Base-by-base conservation (phyloP, 148 eudicot species). In the Rheum nobile region DNA sequence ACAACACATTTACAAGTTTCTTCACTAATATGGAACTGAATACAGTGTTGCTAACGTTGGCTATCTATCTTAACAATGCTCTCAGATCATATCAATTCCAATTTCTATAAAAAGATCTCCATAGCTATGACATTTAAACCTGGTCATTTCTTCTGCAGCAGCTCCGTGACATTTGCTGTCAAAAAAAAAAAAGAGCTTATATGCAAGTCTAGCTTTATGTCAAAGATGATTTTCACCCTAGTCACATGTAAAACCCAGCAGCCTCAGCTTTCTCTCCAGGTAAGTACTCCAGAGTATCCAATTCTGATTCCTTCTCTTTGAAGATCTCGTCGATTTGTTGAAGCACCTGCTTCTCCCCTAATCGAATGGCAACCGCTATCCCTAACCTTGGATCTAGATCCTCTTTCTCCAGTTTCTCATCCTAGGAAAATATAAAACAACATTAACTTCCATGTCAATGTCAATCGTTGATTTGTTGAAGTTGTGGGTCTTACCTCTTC, bases 201-300 rank as follows among this genome's bases (percentile, higher is more conserved):
- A 61, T 61, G 68, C 68, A 14, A 61, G 3, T n/a, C 59, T 52
- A n/a, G 86, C 46, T 7, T 24, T 34, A 71, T 71, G 17, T 39
- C 72, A 93, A n/a, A 91, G 68, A 91, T 86, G 29, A 83, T 87
- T 1, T 6, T 95, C 96, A 59, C 96, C 96, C 81, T 88, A 92
- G 57, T 93, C 97, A 46, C 98, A 95, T 39, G 85, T 88, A 59
- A 94, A 84, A 73, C 97, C 97, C 77, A 95, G 88, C 75, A 87
- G 92, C 80, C 87, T 91, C 57, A 95, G 94, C 80, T 97, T 85
- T 74, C 97, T 87, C 75, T 95, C 99, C 83, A 87, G 99, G 69
- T 90, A 95, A 21, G 77, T 92, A 95, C 79, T 95, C 97, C 52
- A 85, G 79, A 52, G 68, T 85, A 83, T 77, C 80, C 76, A 92